Evolutionary conservation across 169 alveolate species (phyloP).

Genomic region (Eimeria sp.): DNA sequence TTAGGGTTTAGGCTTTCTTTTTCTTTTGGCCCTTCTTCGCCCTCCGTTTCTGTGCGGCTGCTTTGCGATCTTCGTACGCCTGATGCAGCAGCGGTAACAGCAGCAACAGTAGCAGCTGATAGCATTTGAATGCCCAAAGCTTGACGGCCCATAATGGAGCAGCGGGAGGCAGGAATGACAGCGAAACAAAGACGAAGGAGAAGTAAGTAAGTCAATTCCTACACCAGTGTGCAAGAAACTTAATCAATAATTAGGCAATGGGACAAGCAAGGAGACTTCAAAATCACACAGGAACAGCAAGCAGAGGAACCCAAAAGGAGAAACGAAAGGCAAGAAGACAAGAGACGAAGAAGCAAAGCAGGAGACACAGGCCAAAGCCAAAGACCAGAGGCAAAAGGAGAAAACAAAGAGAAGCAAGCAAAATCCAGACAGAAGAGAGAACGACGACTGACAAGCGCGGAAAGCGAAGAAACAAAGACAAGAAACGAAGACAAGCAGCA

Average conservation of each 20-base stretch:
- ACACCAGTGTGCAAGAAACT: too few species aligned
- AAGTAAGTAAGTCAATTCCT: too few species aligned
- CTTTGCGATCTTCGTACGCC: conserved; percentile 56
- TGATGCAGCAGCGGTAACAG: conserved; percentile 14
- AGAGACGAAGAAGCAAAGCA: background rate
- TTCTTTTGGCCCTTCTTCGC: conserved; percentile 17
- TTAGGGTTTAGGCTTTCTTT: background rate
- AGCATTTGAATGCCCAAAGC: too few species aligned
- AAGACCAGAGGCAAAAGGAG: too few species aligned
- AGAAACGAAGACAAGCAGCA: background rate
- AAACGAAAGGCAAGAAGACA: background rate
- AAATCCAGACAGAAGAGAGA: background rate
- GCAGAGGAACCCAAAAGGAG: too few species aligned
- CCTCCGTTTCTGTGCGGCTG: conserved; percentile 11
- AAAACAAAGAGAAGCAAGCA: too few species aligned
- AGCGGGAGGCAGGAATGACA: too few species aligned
- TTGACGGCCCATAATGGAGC: too few species aligned
- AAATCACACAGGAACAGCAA: too few species aligned
- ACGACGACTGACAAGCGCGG: background rate
- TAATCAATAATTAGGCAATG: too few species aligned
- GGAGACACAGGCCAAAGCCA: background rate
- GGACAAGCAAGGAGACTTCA: too few species aligned
- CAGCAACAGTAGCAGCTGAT: background rate
- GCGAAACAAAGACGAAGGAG: too few species aligned
- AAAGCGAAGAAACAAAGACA: background rate